Conservation (phyloP, 1,284 basidiomycete genomes). For the Ceratobasidium sp. region DNA sequence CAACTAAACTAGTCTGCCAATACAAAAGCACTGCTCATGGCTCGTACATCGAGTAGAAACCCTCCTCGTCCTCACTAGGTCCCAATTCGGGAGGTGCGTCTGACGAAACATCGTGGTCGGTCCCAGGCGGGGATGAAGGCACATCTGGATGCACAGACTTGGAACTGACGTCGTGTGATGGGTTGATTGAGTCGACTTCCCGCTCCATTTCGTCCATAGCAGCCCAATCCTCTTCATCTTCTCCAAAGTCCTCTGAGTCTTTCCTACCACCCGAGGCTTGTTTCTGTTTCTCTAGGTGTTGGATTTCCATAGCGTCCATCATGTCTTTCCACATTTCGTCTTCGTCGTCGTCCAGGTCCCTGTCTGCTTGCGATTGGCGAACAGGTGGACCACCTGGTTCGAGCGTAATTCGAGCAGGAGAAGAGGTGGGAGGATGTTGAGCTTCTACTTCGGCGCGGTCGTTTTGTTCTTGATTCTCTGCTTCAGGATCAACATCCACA, state of each 20-base stretch:
- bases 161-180: not conserved
- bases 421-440: constrained; percentile 27
- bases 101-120: constrained; percentile 29
- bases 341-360: constrained; percentile 57
- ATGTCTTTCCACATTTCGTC: constrained; percentile 74
- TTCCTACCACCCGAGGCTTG: not conserved
- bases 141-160: not conserved
- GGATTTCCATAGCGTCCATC: constrained; percentile 62
- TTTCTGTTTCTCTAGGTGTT: constrained; percentile 40
- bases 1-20: not conserved
- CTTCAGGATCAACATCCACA: constrained; percentile 46
- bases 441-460: constrained; percentile 31
- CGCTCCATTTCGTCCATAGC: constrained; percentile 40
- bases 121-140: constrained; percentile 1
- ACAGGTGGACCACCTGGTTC: constrained; percentile 33
- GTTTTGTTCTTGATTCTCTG: constrained; percentile 43
- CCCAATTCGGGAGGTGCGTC: constrained; percentile 23
- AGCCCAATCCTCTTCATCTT: constrained; percentile 38
- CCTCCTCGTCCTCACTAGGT: constrained; percentile 31
- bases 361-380: constrained; percentile 42
- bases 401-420: constrained; percentile 22
- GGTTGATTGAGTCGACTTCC: constrained; percentile 5
- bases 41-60: constrained; percentile 32
- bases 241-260: not conserved
- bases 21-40: constrained; percentile 11